Conservation (phyloP, 2,329 filamentous ascomycete genomes). For the Ascochyta clinopodiicola region DNA sequence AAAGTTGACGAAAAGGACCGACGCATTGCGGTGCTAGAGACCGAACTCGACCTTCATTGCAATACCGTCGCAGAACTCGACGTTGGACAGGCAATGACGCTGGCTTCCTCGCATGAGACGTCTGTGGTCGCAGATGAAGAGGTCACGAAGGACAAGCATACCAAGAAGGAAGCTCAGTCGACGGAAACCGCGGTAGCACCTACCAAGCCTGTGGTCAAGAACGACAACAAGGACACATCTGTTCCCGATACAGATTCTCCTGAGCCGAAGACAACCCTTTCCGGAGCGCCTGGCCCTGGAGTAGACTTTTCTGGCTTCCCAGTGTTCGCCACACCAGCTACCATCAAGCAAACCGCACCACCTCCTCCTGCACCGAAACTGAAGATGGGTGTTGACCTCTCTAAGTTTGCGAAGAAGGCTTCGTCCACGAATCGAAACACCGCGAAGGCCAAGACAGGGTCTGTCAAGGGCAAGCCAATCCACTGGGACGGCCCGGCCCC, state of each 20-base stretch:
- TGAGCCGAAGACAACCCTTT: neutral
- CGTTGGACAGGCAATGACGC: neutral
- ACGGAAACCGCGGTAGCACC: neutral
- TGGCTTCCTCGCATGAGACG: neutral
- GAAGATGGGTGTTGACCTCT: slow-evolving; percentile 30
- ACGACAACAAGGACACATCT: neutral
- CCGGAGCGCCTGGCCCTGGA: neutral
- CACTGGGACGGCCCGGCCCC: slow-evolving; percentile 18
- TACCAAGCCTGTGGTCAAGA: neutral
- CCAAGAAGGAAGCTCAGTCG: neutral
- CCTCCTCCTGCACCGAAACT: slow-evolving; percentile 29
- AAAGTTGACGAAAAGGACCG: slow-evolving; percentile 27
- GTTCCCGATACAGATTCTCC: too few relatives aligned
- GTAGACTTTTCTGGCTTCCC: slow-evolving; percentile 7
- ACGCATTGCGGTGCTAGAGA: slow-evolving; percentile 18
- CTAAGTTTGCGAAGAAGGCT: slow-evolving; percentile 29
- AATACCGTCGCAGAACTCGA: slow-evolving; percentile 18
- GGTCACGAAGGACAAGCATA: neutral
- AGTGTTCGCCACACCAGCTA: slow-evolving; percentile 24
- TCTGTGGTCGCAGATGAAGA: neutral
- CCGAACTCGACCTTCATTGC: slow-evolving; percentile 17
- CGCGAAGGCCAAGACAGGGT: neutral
- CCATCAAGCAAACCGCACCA: slow-evolving; percentile 25
- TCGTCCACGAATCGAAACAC: neutral
- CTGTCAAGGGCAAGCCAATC: neutral